Evolutionary conservation across 148 eudicot species (phyloP).

Genomic region (Oxyria digyna): DNA sequence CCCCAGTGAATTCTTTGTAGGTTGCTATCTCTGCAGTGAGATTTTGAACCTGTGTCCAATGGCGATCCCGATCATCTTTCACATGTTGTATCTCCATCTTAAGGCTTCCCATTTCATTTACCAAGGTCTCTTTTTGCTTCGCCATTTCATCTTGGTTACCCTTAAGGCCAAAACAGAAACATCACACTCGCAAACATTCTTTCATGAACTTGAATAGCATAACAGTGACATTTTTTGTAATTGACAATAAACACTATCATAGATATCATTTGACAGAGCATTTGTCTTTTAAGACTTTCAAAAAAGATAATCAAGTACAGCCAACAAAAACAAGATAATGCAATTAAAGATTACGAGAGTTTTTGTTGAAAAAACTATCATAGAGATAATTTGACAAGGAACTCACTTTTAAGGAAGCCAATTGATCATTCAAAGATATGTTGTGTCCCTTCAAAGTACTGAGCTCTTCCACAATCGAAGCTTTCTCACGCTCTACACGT

Average conservation of each 20-base stretch:
- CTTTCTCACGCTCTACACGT: slow-evolving; percentile 77
- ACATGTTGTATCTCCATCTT: slow-evolving; percentile 63
- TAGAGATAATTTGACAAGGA: neutral
- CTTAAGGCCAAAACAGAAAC: slow-evolving; percentile 23
- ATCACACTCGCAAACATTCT: too few relatives aligned
- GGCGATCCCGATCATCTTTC: slow-evolving; percentile 77
- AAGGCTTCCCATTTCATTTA: slow-evolving; percentile 50
- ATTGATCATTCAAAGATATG: slow-evolving; percentile 71
- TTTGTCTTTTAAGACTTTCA: too few relatives aligned
- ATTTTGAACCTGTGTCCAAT: slow-evolving; percentile 39
- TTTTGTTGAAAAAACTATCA: neutral
- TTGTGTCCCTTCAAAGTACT: slow-evolving; percentile 70
- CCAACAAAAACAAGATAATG: too few relatives aligned
- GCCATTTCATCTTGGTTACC: slow-evolving; percentile 58
- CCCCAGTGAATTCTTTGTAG: slow-evolving; percentile 52
- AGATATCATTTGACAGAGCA: too few relatives aligned
- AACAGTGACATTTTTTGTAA: too few relatives aligned
- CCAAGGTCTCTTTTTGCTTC: slow-evolving; percentile 65
- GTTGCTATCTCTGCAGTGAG: slow-evolving; percentile 50
- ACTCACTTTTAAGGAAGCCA: slow-evolving; percentile 51
- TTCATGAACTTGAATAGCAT: too few relatives aligned
- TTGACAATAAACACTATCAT: too few relatives aligned
- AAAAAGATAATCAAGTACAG: too few relatives aligned
- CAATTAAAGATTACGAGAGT: too few relatives aligned
- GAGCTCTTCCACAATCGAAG: slow-evolving; percentile 62